A percentile compares a stretch with the other conserved stretches of the same genome.
Conservation (phyloP, 2,329 filamentous ascomycete species). For the Cryphonectria carpinicola region DNA sequence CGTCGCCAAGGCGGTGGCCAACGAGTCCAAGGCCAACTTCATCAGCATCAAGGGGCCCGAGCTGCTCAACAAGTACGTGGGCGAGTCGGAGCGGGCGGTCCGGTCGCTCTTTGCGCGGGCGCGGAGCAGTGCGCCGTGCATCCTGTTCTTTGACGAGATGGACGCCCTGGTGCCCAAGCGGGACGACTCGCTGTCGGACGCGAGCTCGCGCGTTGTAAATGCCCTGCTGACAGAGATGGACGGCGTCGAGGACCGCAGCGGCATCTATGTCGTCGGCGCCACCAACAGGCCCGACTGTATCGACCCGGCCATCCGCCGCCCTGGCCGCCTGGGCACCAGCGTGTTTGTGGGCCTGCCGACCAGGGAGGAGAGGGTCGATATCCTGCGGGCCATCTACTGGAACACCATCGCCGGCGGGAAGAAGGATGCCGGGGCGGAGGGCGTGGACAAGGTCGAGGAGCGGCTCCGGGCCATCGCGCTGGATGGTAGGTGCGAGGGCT, state of each 20-base stretch:
- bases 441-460: not conserved
- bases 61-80: slow-evolving; percentile 95
- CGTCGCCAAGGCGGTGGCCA: slow-evolving; percentile 93
- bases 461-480: slow-evolving; percentile 66
- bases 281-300: slow-evolving; percentile 97
- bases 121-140: slow-evolving; percentile 83
- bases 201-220: slow-evolving; percentile 88
- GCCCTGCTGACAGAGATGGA: slow-evolving; percentile 94
- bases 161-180: slow-evolving; percentile 88
- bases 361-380: slow-evolving; percentile 76
- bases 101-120: slow-evolving; percentile 90
- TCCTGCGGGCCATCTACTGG: slow-evolving; percentile 70
- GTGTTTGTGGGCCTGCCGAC: slow-evolving; percentile 88
- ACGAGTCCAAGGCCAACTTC: slow-evolving; percentile 95
- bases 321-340: slow-evolving; percentile 84
- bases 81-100: slow-evolving; percentile 91
- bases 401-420: slow-evolving; percentile 56
- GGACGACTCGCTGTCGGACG: slow-evolving; percentile 73
- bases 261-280: slow-evolving; percentile 92
- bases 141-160: slow-evolving; percentile 97
- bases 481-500: slow-evolving; percentile 71
- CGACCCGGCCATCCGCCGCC: slow-evolving; percentile 90
- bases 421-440: slow-evolving; percentile 32
- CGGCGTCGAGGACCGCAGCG: slow-evolving; percentile 76
- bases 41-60: slow-evolving; percentile 98